Evolutionary conservation across 805 yeast genomes (phyloP).

Genomic region (Maudiozyma turicensis): DNA sequence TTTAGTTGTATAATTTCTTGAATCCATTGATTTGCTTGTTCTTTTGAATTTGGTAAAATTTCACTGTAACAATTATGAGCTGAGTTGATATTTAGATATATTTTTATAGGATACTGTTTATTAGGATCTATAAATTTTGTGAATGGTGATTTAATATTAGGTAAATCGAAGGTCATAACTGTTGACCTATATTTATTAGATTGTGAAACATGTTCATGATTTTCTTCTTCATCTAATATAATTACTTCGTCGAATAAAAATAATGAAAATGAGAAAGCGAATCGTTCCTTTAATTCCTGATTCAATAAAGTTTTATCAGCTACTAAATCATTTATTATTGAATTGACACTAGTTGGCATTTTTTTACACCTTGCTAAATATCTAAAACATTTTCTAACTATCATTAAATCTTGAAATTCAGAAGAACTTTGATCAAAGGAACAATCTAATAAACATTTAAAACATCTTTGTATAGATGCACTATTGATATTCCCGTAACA

Average conservation of each 20-base stretch:
- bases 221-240: neutral
- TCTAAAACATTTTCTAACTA: slow-evolving; percentile 30
- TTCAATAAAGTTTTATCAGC: slow-evolving; percentile 8
- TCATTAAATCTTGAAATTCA: slow-evolving; percentile 26
- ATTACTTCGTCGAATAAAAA: slow-evolving; percentile 14
- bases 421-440: slow-evolving; percentile 11
- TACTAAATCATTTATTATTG: slow-evolving; percentile 9
- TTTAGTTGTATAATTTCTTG: slow-evolving; percentile 10
- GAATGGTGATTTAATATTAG: slow-evolving; percentile 11
- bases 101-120: slow-evolving; percentile 10
- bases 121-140: slow-evolving; percentile 7
- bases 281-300: slow-evolving; percentile 7
- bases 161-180: slow-evolving; percentile 12
- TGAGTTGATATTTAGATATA: slow-evolving; percentile 11
- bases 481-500: slow-evolving; percentile 28
- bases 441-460: slow-evolving; percentile 20
- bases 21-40: slow-evolving; percentile 17
- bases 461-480: slow-evolving; percentile 15
- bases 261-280: slow-evolving; percentile 10
- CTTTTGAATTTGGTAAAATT: slow-evolving; percentile 9
- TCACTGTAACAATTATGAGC: slow-evolving; percentile 17
- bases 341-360: slow-evolving; percentile 14
- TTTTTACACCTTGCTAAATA: slow-evolving; percentile 13
- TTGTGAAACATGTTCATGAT: neutral
- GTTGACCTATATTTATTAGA: slow-evolving; percentile 6